Percentiles rank a stretch among this genome's conserved stretches.
Evolutionary conservation across 2,329 filamentous ascomycete genomes (phyloP).

Genomic region (Paecilomyces fulvus): DNA sequence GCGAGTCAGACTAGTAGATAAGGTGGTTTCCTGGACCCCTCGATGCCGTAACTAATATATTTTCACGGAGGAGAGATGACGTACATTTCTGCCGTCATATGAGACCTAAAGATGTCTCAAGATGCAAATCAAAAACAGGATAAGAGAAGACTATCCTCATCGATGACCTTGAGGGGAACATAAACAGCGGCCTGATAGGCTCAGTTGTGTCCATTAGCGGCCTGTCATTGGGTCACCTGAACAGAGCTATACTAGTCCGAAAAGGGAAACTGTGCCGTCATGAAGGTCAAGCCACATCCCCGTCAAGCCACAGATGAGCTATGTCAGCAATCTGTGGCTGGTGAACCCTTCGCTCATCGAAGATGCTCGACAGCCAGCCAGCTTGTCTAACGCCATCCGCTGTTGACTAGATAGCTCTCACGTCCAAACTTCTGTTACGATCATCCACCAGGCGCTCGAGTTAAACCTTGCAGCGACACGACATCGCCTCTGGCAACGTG

Average conservation of each 20-base stretch:
- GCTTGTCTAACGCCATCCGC: background rate
- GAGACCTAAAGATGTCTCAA: conserved; percentile 4
- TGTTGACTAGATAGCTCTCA: background rate
- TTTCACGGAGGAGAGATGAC: background rate
- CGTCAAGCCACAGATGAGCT: background rate
- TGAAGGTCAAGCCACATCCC: background rate
- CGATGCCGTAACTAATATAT: background rate
- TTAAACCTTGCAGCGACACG: background rate
- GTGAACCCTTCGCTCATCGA: background rate
- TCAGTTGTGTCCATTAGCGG: background rate
- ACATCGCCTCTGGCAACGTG: background rate
- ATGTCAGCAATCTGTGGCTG: background rate
- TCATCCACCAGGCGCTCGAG: background rate
- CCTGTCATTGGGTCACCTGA: background rate
- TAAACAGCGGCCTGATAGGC: background rate
- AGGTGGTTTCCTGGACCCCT: background rate
- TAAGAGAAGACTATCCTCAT: background rate
- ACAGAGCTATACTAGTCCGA: background rate
- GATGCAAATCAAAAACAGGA: background rate
- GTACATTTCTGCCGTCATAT: conserved; percentile 12
- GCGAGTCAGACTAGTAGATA: background rate
- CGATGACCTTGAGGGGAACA: background rate
- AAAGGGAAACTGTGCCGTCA: background rate
- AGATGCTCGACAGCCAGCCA: background rate
- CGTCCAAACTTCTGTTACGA: background rate